Conservation (phyloP, 345 rosid genomes). For the Kernera saxatilis region DNA sequence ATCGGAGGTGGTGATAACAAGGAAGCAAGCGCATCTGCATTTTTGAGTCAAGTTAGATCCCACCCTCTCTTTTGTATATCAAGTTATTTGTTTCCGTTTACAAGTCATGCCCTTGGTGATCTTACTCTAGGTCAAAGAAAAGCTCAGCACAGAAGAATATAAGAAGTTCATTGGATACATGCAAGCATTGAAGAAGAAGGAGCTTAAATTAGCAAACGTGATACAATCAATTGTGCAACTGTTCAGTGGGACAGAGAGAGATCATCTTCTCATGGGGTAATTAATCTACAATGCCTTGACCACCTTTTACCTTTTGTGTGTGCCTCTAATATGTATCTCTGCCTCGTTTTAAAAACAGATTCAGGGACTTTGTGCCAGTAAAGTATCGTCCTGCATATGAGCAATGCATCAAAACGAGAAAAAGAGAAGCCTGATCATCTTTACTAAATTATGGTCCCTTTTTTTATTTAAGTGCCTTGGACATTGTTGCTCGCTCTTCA, state of each 20-base stretch:
- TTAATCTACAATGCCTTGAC: not conserved
- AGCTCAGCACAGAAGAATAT: constrained; percentile 69
- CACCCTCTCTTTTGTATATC: not conserved
- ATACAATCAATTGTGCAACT: constrained; percentile 58
- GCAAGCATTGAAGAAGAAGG: constrained; percentile 84
- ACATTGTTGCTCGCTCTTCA: not conserved
- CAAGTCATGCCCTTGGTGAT: not conserved
- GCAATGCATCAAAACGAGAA: constrained; percentile 48
- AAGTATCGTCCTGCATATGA: constrained; percentile 64
- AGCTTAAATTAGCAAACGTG: constrained; percentile 49
- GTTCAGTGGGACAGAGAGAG: constrained; percentile 61
- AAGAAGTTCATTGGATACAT: constrained; percentile 74
- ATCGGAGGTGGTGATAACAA: constrained; percentile 35
- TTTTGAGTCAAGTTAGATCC: constrained; percentile 59
- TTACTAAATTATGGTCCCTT: not conserved
- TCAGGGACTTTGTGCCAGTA: constrained; percentile 76
- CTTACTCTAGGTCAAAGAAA: constrained; percentile 52
- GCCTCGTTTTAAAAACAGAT: constrained; percentile 36
- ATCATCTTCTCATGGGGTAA: constrained; percentile 69
- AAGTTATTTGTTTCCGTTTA: not conserved
- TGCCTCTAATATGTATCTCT: not conserved
- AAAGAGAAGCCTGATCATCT: constrained; percentile 16
- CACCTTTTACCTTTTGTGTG: not conserved
- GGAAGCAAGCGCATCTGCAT: constrained; percentile 69
- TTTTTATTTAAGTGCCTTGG: not conserved